These are phyloP conservation scores for Aristolochia contorta DNA, from an alignment of 164 flowering plant genomes.

Conservation along the genomic window DNA sequence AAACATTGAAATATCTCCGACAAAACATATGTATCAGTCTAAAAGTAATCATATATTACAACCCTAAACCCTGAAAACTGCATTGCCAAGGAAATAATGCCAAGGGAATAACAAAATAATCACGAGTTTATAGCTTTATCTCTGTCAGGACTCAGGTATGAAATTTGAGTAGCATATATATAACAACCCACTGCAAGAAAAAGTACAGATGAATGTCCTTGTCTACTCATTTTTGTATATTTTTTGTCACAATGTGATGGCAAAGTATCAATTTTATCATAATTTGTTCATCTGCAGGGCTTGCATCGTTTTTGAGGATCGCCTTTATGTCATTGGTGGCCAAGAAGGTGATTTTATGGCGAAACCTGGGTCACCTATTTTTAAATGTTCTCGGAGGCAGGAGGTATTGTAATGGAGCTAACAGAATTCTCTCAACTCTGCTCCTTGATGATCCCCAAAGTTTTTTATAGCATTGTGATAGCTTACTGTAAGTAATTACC, in stretches of 20 bases:
- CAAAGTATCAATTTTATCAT: not conserved
- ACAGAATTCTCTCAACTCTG: not conserved
- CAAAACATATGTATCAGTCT: too few species aligned
- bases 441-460: not conserved
- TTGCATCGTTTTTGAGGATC: constrained; percentile 66
- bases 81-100: too few species aligned
- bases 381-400: constrained; percentile 85
- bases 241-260: not conserved
- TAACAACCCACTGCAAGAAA: too few species aligned
- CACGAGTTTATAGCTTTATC: too few species aligned
- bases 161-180: too few species aligned
- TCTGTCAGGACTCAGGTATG: too few species aligned
- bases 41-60: too few species aligned
- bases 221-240: not conserved
- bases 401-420: constrained; percentile 42
- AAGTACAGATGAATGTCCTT: not conserved
- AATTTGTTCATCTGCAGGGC: constrained; percentile 38
- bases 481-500: too few species aligned
- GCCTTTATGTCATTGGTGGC: constrained; percentile 77
- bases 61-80: too few species aligned
- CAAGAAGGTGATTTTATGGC: constrained; percentile 99
- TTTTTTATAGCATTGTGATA: not conserved
- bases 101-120: too few species aligned
- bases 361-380: constrained; percentile 92
- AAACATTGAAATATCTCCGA: too few species aligned